A percentile compares a stretch with the other conserved stretches of the same genome.
Evolutionary conservation across 163 green algal species (phyloP).

Genomic region (Chlorella variabilis): DNA sequence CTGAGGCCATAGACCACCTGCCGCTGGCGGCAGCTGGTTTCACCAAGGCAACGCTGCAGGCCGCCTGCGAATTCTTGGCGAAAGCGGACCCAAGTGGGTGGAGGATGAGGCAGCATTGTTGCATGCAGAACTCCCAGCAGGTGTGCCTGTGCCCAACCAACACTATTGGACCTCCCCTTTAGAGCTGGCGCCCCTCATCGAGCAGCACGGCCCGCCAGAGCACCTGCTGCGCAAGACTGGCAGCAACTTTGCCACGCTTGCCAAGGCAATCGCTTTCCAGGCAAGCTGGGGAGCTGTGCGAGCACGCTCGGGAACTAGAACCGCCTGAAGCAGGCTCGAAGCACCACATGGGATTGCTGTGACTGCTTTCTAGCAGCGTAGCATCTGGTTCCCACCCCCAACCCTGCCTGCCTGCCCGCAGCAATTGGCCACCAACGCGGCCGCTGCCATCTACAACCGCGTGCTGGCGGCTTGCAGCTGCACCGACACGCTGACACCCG

Average conservation of each 20-base stretch:
- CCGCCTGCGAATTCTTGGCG: slow-evolving; percentile 23
- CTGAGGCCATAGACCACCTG: slow-evolving; percentile 10
- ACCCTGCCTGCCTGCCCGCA: not conserved
- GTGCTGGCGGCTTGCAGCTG: slow-evolving; percentile 44
- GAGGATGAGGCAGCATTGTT: not conserved
- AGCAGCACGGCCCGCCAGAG: slow-evolving; percentile 38
- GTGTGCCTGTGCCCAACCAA: not conserved
- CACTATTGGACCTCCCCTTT: not conserved
- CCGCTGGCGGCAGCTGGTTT: slow-evolving; percentile 11
- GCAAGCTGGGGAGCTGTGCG: no score
- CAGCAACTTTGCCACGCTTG: slow-evolving; percentile 50
- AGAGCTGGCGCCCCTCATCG: slow-evolving; percentile 50
- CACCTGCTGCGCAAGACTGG: slow-evolving; percentile 49
- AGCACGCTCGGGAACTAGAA: no score
- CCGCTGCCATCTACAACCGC: slow-evolving; percentile 47
- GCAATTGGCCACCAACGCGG: slow-evolving; percentile 54
- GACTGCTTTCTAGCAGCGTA: not conserved
- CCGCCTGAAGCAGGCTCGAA: no score
- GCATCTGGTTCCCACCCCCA: not conserved
- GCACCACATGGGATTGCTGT: no score
- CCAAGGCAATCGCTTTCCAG: slow-evolving; percentile 50
- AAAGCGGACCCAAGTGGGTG: slow-evolving; percentile 21
- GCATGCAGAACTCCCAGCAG: not conserved
- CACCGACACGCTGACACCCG: slow-evolving; percentile 33
- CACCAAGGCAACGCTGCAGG: slow-evolving; percentile 19